These are phyloP conservation scores for Sarocladiaceae sp. DNA, from an alignment of 2,329 filamentous ascomycete genomes.

Conservation along the genomic window DNA sequence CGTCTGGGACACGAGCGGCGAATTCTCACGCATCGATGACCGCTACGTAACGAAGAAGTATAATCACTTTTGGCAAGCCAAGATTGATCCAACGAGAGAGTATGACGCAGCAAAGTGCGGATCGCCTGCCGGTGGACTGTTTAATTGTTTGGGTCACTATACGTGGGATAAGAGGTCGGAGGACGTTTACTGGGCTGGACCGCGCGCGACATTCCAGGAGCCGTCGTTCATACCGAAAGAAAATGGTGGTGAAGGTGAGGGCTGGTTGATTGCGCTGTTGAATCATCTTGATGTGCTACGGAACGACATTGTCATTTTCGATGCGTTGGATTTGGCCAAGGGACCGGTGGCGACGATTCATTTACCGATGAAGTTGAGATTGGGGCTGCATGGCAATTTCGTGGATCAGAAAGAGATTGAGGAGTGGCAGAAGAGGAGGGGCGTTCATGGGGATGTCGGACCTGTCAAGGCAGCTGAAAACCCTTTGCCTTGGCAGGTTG, in stretches of 20 bases:
- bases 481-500: not conserved
- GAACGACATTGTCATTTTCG: conserved; percentile 3
- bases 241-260: not conserved
- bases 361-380: not conserved
- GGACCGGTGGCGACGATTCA: not conserved
- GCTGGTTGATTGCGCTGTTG: not conserved
- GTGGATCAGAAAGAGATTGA: not conserved
- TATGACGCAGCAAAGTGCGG: not conserved
- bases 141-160: conserved; percentile 1
- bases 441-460: not conserved
- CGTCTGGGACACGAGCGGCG: not conserved
- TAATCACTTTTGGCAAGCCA: conserved; percentile 5
- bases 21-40: conserved; percentile 1
- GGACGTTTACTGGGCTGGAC: not conserved
- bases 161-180: not conserved
- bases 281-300: not conserved
- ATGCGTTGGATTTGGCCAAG: not conserved
- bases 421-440: not conserved
- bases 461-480: not conserved
- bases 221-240: not conserved
- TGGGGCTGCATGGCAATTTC: not conserved
- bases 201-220: not conserved
- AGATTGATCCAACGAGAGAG: not conserved
- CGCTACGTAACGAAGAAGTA: conserved; percentile 4
- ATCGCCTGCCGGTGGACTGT: not conserved